These are phyloP conservation scores for Dalbergia oliveri DNA, from an alignment of 306 rosid species.

Conservation along the genomic window DNA sequence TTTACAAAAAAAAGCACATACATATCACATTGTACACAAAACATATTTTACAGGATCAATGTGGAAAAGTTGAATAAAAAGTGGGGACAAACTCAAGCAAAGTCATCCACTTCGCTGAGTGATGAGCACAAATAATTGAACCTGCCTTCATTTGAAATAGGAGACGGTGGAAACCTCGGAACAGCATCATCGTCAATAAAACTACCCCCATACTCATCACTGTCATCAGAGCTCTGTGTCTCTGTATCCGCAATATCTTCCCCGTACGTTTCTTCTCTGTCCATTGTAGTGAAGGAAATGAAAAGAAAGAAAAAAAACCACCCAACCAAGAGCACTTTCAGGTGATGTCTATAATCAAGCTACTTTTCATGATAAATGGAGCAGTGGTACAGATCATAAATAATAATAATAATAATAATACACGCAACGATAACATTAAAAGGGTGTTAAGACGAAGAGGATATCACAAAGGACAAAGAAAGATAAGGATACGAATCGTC, in stretches of 20 bases:
- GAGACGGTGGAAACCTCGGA: conserved; percentile 59
- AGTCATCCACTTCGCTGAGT: not conserved
- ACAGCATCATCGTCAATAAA: conserved; percentile 74
- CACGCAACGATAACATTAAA: not conserved
- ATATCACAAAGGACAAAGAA: not conserved
- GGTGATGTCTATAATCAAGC: not conserved
- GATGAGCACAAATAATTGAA: conserved; percentile 16
- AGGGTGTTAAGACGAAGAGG: not conserved
- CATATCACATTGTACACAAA: not conserved
- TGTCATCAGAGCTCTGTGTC: conserved; percentile 62
- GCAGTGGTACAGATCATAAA: not conserved
- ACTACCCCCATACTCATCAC: conserved; percentile 80
- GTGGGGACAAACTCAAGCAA: not conserved
- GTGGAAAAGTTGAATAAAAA: not conserved
- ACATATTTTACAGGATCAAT: not conserved
- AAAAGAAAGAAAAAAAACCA: conserved; percentile 28
- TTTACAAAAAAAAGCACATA: not conserved
- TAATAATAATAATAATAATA: not conserved
- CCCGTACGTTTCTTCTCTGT: conserved; percentile 89
- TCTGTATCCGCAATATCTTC: conserved; percentile 89
- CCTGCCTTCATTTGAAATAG: conserved; percentile 60
- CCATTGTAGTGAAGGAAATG: conserved; percentile 54
- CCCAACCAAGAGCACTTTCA: not conserved
- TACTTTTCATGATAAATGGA: not conserved
- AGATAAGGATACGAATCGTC: conserved; percentile 77